These are phyloP conservation scores for Chrysanthemum lavandulifolium DNA, from an alignment of 129 eudicot species.

Conservation along the genomic window DNA sequence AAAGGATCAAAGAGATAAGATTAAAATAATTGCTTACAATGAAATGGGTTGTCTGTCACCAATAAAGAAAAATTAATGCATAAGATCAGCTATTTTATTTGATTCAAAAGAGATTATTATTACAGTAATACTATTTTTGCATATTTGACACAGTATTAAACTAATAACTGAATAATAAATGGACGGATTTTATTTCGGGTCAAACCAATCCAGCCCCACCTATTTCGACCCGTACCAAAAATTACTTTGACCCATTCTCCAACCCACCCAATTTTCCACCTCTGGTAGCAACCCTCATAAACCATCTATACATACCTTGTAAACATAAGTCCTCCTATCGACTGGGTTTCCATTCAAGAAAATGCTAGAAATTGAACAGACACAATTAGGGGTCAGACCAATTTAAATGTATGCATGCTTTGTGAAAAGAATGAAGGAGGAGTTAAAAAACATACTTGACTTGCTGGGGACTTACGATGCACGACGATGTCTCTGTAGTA, in stretches of 20 bases:
- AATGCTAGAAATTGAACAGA: conserved; percentile 43
- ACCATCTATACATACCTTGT: conserved; percentile 45
- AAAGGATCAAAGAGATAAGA: not conserved
- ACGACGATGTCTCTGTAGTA: conserved; percentile 70
- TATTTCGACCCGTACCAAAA: not conserved
- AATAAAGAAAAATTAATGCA: not conserved
- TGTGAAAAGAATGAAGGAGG: conserved; percentile 2
- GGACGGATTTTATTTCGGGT: not conserved
- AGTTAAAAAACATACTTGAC: conserved; percentile 31
- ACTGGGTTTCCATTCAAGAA: conserved; percentile 71
- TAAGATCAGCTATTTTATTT: not conserved
- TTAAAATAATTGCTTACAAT: not conserved
- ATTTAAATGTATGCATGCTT: conserved; percentile 1
- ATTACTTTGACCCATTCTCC: not conserved
- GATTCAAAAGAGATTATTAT: not conserved
- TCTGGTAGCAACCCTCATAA: not conserved
- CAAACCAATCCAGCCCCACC: not conserved
- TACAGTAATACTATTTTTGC: not conserved
- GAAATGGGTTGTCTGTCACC: not conserved
- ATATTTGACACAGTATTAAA: not conserved
- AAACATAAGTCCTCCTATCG: conserved; percentile 46
- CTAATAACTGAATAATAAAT: not conserved
- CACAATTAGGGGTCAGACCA: conserved; percentile 18
- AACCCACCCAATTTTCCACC: conserved; percentile 12
- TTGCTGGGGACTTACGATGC: conserved; percentile 64